Conservation (phyloP, 768 basidiomycete species). For the Atractiella rhizophila region DNA sequence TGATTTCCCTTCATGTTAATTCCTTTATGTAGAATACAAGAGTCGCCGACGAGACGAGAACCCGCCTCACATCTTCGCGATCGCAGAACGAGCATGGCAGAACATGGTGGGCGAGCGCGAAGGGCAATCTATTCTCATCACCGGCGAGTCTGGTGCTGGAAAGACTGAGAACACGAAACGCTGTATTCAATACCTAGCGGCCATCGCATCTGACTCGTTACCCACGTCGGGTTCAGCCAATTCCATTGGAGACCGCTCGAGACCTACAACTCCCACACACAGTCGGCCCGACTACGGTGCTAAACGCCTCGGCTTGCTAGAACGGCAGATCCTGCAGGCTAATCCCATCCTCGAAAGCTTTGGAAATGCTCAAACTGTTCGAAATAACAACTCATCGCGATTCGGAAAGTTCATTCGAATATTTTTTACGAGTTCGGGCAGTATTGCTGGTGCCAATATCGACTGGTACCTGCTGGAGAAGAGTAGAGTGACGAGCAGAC, state of each 20-base stretch:
- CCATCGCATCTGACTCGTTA: constrained; percentile 57
- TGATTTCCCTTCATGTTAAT: neutral
- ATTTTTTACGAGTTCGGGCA: constrained; percentile 71
- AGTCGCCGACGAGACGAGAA: constrained; percentile 63
- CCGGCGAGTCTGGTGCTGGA: constrained; percentile 94
- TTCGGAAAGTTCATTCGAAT: constrained; percentile 97
- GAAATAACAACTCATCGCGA: constrained; percentile 95
- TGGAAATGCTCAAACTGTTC: constrained; percentile 90
- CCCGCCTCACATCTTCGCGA: constrained; percentile 86
- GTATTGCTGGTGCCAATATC: constrained; percentile 89
- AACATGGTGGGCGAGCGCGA: constrained; percentile 95
- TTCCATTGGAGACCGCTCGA: constrained; percentile 23
- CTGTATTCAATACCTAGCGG: constrained; percentile 94
- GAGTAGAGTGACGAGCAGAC: constrained; percentile 70
- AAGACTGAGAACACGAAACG: constrained; percentile 98
- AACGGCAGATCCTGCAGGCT: constrained; percentile 86
- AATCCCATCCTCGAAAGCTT: constrained; percentile 95
- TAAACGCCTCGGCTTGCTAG: constrained; percentile 44
- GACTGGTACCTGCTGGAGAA: constrained; percentile 99
- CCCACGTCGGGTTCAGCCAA: constrained; percentile 27
- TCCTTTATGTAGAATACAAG: constrained; percentile 34
- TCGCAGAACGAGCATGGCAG: constrained; percentile 91
- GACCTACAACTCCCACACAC: constrained; percentile 9
- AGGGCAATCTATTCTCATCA: constrained; percentile 92
- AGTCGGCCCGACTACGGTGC: neutral